Evolutionary conservation across 345 rosid genomes (phyloP), one percentile per base, ranked within the genome.

Genomic region (Melaleuca alternifolia): DNA sequence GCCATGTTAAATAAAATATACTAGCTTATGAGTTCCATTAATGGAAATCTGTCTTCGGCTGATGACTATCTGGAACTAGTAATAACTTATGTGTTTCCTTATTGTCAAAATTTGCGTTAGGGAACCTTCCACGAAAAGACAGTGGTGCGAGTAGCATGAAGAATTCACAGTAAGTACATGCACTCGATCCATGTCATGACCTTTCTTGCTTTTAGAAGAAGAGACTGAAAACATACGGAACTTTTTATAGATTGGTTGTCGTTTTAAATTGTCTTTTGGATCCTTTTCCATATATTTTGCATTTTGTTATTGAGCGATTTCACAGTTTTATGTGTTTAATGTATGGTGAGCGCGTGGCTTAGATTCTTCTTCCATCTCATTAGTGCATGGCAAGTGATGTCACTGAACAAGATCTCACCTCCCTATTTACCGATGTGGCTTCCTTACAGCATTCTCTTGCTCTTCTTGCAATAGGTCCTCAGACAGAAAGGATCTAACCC

Each of bases 381-480:
- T 65, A 16, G 46, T 9, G 24, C 24, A 33, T 16, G 79, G 79
- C 79, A 9, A 33, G 41, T 18, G 16, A 18, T 9, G 48, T 18
- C 79, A 16, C 79, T 71, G 44, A 71, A 5, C 2, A 21, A 71
- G 79, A 71, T 33, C 79, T 9, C 79, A 33, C 79, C 48, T 71
- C 79, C 48, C 44, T 71, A 71, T 33, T 18, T 33, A 44, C 28
- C 1, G 33, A 51, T n/a, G 14, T 30, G 30, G 48, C 37, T 62
- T n/a, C 51, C 30, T 37, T 54, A 44, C 57, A 20, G 30, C 82
- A 79, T 30, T 12, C 54, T 50, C 41, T 59, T 24, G 11, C 81
- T 50, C 65, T 71, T 61, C 12, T 59, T 85, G 51, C 87, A 33
- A 51, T 91, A 92, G 95, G 56, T 54, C 85, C 41, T 54, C 89